A percentile compares a stretch with the other conserved stretches of the same genome.
Conservation (phyloP, 345 rosid genomes). For the Schrenkiella parvula region DNA sequence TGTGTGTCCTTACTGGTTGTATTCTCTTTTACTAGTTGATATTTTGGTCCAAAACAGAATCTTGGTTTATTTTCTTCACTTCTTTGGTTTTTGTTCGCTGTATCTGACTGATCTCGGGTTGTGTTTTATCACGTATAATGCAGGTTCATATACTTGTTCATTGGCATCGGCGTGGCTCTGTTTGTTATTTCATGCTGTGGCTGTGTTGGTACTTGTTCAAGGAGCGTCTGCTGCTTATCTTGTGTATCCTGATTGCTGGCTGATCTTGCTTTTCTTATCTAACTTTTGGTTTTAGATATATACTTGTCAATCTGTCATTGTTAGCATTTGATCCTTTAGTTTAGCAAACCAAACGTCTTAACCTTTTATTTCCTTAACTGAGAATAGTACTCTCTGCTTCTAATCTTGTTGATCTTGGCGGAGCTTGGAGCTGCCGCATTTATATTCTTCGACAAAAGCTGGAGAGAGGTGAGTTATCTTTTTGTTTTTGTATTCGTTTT, state of each 20-base stretch:
- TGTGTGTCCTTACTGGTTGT: slow-evolving; percentile 29
- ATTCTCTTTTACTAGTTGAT: not conserved
- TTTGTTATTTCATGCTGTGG: slow-evolving; percentile 90
- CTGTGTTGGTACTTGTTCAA: slow-evolving; percentile 68
- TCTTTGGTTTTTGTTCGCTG: not conserved
- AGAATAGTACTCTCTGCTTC: slow-evolving; percentile 65
- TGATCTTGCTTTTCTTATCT: not conserved
- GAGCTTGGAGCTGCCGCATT: slow-evolving; percentile 92
- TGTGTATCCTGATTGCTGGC: slow-evolving; percentile 71
- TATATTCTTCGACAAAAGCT: slow-evolving; percentile 79
- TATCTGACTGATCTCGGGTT: slow-evolving; percentile 8
- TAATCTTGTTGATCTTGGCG: slow-evolving; percentile 78
- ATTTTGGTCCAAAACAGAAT: not conserved
- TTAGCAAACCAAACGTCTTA: not conserved
- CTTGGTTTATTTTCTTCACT: not conserved
- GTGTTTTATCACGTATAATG: slow-evolving; percentile 19
- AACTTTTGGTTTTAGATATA: not conserved
- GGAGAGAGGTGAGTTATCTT: slow-evolving; percentile 66
- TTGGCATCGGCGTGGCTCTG: slow-evolving; percentile 78
- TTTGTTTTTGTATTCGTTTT: not conserved
- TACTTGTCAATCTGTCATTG: not conserved
- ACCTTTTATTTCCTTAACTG: slow-evolving; percentile 56
- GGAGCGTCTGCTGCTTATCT: slow-evolving; percentile 88
- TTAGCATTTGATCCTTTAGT: not conserved
- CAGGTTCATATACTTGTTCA: slow-evolving; percentile 93